A percentile compares a stretch with the other conserved stretches of the same genome.
These are phyloP conservation scores for Syncephalastrum sp. DNA, from an alignment of 371 early-diverging fungal species.

Conservation along the genomic window DNA sequence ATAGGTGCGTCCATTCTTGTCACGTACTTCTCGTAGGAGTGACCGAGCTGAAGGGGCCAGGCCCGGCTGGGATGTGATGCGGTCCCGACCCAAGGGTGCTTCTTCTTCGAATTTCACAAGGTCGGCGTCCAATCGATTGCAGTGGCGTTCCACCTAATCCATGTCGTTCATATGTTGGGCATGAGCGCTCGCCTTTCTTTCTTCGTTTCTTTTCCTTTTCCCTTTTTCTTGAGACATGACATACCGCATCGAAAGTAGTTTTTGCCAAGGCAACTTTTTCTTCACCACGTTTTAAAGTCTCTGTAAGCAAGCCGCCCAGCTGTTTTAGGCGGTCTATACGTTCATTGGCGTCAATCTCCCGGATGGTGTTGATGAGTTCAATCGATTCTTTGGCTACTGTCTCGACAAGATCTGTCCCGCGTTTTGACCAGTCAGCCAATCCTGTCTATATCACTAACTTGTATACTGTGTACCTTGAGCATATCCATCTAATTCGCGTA, in stretches of 20 bases:
- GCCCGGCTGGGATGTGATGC: constrained; percentile 40
- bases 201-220: not conserved
- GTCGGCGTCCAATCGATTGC: constrained; percentile 47
- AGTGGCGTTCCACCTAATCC: constrained; percentile 42
- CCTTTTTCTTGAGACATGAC: not conserved
- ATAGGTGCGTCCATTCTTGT: constrained; percentile 24
- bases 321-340: constrained; percentile 59
- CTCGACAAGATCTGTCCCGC: constrained; percentile 53
- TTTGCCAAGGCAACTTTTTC: constrained; percentile 91
- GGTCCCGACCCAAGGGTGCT: constrained; percentile 27
- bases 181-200: not conserved
- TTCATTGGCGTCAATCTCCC: constrained; percentile 49
- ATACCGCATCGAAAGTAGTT: constrained; percentile 88
- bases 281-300: constrained; percentile 84
- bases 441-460: no score
- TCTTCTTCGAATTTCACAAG: constrained; percentile 49
- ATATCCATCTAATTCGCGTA: constrained; percentile 88
- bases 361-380: constrained; percentile 55
- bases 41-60: constrained; percentile 36
- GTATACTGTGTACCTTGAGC: constrained; percentile 61
- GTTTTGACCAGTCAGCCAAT: not conserved
- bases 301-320: constrained; percentile 59
- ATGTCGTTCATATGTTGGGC: no score
- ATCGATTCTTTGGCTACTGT: constrained; percentile 58
- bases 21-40: constrained; percentile 31